phyloP scores from a whole-genome alignment of 2,329 filamentous ascomycete genomes.

The Epichloe uncinata region DNA sequence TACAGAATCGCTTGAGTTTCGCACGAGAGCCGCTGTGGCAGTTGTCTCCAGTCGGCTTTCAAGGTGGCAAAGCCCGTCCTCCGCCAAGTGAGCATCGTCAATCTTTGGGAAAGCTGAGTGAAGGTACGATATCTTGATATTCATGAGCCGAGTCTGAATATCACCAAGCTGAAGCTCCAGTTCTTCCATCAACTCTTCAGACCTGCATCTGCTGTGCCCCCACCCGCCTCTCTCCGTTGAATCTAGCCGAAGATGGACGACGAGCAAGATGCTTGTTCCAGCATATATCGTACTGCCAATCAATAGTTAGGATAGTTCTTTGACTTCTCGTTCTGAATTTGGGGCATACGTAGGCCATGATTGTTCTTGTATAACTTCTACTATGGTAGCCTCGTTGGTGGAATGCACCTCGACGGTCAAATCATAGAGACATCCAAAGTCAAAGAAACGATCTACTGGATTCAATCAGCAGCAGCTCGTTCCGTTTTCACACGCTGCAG shows the following conservation, averaged over 20 bases:
- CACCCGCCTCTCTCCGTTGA: slow-evolving; percentile 1
- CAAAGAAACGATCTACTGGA: slow-evolving; percentile 19
- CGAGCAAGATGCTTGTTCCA: slow-evolving; percentile 32
- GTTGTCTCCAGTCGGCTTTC: slow-evolving; percentile 40
- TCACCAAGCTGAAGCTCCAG: slow-evolving; percentile 43
- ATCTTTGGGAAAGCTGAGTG: slow-evolving; percentile 40
- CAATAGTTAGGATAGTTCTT: slow-evolving; percentile 6
- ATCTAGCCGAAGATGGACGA: slow-evolving; percentile 32
- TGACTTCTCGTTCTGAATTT: neutral
- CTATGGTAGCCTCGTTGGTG: slow-evolving; percentile 24
- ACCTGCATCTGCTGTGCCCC: slow-evolving; percentile 24
- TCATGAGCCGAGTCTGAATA: slow-evolving; percentile 34
- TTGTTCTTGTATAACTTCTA: slow-evolving; percentile 34
- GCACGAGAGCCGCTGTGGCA: slow-evolving; percentile 35
- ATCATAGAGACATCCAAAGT: slow-evolving; percentile 36
- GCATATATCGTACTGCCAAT: slow-evolving; percentile 25
- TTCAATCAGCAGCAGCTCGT: slow-evolving; percentile 1
- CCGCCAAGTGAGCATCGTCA: slow-evolving; percentile 8
- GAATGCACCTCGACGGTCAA: slow-evolving; percentile 33
- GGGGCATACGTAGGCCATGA: slow-evolving; percentile 24
- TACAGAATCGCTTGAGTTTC: slow-evolving; percentile 32
- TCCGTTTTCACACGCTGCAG: neutral
- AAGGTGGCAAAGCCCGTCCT: slow-evolving; percentile 23
- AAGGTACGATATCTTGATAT: slow-evolving; percentile 37
- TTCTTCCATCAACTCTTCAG: slow-evolving; percentile 45